phyloP scores from a whole-genome alignment of 2,329 filamentous ascomycete genomes.

The Penicillium sp. region DNA sequence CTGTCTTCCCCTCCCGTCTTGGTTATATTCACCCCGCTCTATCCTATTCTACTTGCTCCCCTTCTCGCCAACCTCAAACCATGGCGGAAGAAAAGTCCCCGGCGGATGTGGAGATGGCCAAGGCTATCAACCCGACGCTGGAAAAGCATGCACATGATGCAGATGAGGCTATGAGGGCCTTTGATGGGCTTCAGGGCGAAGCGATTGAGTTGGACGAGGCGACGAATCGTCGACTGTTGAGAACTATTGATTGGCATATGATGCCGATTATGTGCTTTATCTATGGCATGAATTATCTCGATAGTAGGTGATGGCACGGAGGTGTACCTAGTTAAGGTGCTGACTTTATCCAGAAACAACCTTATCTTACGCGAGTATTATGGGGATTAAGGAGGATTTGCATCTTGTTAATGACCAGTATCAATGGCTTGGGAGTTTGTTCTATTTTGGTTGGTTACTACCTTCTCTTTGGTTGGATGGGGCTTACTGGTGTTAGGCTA shows the following conservation, averaged over 20 bases:
- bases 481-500: conserved; percentile 33
- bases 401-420: conserved; percentile 44
- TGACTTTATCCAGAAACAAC: conserved; percentile 39
- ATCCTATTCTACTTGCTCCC: background rate
- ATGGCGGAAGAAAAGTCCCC: conserved; percentile 40
- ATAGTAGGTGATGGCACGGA: conserved; percentile 33
- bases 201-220: conserved; percentile 52
- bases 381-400: conserved; percentile 50
- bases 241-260: conserved; percentile 58
- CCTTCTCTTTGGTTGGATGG: background rate
- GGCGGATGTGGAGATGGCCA: conserved; percentile 22
- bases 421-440: conserved; percentile 51
- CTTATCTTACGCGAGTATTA: conserved; percentile 51
- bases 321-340: background rate
- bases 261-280: conserved; percentile 58
- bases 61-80: conserved; percentile 4
- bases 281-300: conserved; percentile 57
- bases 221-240: conserved; percentile 56
- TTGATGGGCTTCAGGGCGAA: conserved; percentile 48
- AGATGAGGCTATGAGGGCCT: conserved; percentile 58
- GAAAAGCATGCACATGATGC: conserved; percentile 55
- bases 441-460: conserved; percentile 44
- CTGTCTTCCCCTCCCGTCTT: background rate
- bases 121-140: conserved; percentile 33
- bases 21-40: background rate